phyloP scores from a whole-genome alignment of 768 basidiomycete genomes.

The Russula compacta region DNA sequence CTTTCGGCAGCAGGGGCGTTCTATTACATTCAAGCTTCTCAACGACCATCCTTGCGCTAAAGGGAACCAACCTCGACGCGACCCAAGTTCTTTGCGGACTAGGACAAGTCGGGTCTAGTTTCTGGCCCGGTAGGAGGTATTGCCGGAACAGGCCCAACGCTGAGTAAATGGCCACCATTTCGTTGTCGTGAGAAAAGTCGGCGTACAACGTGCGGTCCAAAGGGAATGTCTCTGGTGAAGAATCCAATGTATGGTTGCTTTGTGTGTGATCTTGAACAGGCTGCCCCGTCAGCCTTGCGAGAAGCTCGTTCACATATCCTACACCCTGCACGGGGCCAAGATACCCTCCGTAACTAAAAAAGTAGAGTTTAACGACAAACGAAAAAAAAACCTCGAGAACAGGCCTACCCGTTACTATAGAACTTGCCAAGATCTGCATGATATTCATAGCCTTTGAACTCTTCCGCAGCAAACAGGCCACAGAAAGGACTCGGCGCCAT shows the following conservation, averaged over 20 bases:
- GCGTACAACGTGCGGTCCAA: conserved; percentile 54
- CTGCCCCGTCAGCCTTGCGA: conserved; percentile 62
- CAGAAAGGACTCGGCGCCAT: conserved; percentile 58
- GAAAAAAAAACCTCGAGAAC: not conserved
- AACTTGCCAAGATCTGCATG: conserved; percentile 67
- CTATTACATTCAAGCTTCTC: conserved; percentile 52
- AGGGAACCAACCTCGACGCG: conserved; percentile 57
- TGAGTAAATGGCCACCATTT: conserved; percentile 70
- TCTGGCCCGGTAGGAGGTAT: conserved; percentile 5
- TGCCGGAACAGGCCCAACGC: conserved; percentile 40
- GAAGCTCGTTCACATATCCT: conserved; percentile 83
- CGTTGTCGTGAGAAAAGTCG: conserved; percentile 83
- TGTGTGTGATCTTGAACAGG: conserved; percentile 63
- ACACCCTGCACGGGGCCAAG: conserved; percentile 76
- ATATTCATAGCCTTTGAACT: conserved; percentile 64
- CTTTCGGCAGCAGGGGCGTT: not conserved
- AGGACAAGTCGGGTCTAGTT: conserved; percentile 22
- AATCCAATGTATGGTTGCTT: conserved; percentile 66
- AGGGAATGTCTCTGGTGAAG: conserved; percentile 59
- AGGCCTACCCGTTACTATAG: conserved; percentile 60
- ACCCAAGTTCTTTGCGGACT: conserved; percentile 37
- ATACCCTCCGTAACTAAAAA: conserved; percentile 49
- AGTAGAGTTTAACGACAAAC: not conserved
- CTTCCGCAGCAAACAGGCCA: conserved; percentile 50
- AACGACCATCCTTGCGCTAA: conserved; percentile 62